Evolutionary conservation across 2,329 filamentous ascomycete genomes (phyloP).

Genomic region (Alternaria sp.): DNA sequence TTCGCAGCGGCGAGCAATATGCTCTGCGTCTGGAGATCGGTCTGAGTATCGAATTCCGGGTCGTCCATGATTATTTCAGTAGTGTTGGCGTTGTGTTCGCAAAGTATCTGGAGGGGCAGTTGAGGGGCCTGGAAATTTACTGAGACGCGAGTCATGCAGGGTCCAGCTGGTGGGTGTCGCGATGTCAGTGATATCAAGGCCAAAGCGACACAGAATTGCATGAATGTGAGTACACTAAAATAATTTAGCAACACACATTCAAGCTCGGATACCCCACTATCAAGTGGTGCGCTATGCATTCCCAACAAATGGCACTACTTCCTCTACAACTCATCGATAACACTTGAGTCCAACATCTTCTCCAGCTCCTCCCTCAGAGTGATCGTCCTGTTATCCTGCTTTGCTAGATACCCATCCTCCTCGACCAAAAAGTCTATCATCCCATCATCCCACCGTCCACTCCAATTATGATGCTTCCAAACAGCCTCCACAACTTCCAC

Average conservation of each 20-base stretch:
- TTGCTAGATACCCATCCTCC: slow-evolving; percentile 34
- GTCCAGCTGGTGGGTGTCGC: not conserved
- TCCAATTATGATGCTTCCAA: slow-evolving; percentile 34
- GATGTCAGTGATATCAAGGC: not conserved
- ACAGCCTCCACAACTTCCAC: slow-evolving; percentile 29
- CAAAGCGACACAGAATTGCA: not conserved
- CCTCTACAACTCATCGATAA: slow-evolving; percentile 18
- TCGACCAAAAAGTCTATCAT: slow-evolving; percentile 30
- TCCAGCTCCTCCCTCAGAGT: slow-evolving; percentile 23
- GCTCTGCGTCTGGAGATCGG: slow-evolving; percentile 59
- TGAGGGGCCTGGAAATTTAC: slow-evolving; percentile 19
- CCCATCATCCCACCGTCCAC: slow-evolving; percentile 20
- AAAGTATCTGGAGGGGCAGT: not conserved
- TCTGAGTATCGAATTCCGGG: slow-evolving; percentile 45
- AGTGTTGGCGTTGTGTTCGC: not conserved
- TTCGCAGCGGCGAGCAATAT: slow-evolving; percentile 71
- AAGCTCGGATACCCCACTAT: not conserved
- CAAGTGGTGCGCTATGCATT: not conserved
- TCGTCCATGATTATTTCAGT: slow-evolving; percentile 35
- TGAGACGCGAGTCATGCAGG: slow-evolving; percentile 17
- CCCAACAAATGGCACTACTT: fast-evolving
- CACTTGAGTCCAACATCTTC: slow-evolving; percentile 27
- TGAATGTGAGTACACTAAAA: not conserved
- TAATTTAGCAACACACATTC: not conserved
- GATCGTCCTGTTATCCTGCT: slow-evolving; percentile 19